Evolutionary conservation across 345 rosid genomes (phyloP), one percentile per base, ranked within the genome.

Genomic region (Erucastrum elatum): DNA sequence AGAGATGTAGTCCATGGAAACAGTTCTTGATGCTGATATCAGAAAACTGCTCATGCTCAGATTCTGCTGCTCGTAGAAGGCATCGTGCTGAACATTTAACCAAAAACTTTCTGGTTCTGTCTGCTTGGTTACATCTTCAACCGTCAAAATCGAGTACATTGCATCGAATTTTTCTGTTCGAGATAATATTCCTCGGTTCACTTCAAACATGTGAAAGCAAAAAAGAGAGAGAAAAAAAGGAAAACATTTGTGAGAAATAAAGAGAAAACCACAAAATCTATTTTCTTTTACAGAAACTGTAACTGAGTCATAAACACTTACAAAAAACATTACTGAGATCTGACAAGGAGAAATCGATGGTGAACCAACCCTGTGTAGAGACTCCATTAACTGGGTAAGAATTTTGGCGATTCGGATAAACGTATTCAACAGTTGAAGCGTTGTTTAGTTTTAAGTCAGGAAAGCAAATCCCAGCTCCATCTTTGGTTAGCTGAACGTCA

Each of bases 401-500:
- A 11, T 29, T 82, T 1, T 4, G 5, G 41, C 34, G 64, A 8
- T 39, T n/a, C 5, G 8, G 27, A 74, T 70, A 85, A 75, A 66
- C 0, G 6, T 0, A 0, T 0, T 17, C 0, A 31, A 88, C 82
- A 72, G 4, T 26, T 56, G 95, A 86, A 73, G 76, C 83, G 81
- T 90, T 94, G 4, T 82, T 65, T 35, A 94, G 70, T 59, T 13
- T 77, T 64, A 94, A 13, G 71, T 85, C 78, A 66, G 95, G 88
- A 60, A 84, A 79, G 71, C 98, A 94, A 82, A 94, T 86, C 9
- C 93, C 98, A 35, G 33, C 68, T 9, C n/a, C 74, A 84, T 94
- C 98, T 80, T 91, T 89, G 27, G 94, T 91, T 68, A 94, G 84
- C 78, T 91, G 98, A 66, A 91, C 87, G 76, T 94, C 94, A 84